Conservation (phyloP, 352 stramenopile genomes). For the Phytophthora rubi region DNA sequence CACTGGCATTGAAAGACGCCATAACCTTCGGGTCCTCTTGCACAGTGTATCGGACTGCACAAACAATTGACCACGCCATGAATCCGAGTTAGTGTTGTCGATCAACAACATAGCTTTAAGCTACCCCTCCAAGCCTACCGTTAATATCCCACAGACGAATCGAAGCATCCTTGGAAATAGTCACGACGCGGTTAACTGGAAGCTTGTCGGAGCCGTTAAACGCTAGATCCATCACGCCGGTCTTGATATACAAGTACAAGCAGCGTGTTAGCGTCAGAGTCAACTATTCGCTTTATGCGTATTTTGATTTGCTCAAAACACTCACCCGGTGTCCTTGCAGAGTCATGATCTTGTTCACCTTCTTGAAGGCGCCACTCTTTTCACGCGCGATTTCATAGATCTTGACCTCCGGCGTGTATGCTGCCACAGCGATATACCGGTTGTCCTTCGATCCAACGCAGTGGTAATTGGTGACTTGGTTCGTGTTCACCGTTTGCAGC, state of each 20-base stretch:
- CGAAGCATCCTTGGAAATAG: slow-evolving; percentile 79
- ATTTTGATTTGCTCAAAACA: background rate
- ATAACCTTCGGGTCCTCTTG: slow-evolving; percentile 81
- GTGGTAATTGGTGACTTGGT: slow-evolving; percentile 85
- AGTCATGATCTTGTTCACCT: slow-evolving; percentile 86
- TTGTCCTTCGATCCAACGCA: slow-evolving; percentile 84
- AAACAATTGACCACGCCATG: background rate
- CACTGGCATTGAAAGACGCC: slow-evolving; percentile 64
- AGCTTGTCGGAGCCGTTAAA: slow-evolving; percentile 76
- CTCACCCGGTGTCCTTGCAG: slow-evolving; percentile 77
- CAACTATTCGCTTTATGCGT: background rate
- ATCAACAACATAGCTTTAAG: background rate
- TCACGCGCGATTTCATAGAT: slow-evolving; percentile 85
- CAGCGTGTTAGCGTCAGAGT: background rate
- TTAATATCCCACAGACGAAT: slow-evolving; percentile 86
- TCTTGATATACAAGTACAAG: slow-evolving; percentile 41
- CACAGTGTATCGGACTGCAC: slow-evolving; percentile 75
- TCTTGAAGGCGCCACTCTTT: slow-evolving; percentile 81
- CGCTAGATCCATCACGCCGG: slow-evolving; percentile 73
- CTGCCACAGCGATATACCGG: slow-evolving; percentile 78
- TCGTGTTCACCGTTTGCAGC: slow-evolving; percentile 79
- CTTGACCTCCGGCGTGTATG: slow-evolving; percentile 85
- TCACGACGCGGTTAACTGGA: slow-evolving; percentile 79
- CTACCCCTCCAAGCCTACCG: slow-evolving; percentile 31
- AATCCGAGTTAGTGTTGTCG: background rate